A percentile compares a stretch with the other conserved stretches of the same genome.
These are phyloP conservation scores for Penicillium cinerascens DNA, from an alignment of 495 filamentous ascomycete species.

Conservation along the genomic window DNA sequence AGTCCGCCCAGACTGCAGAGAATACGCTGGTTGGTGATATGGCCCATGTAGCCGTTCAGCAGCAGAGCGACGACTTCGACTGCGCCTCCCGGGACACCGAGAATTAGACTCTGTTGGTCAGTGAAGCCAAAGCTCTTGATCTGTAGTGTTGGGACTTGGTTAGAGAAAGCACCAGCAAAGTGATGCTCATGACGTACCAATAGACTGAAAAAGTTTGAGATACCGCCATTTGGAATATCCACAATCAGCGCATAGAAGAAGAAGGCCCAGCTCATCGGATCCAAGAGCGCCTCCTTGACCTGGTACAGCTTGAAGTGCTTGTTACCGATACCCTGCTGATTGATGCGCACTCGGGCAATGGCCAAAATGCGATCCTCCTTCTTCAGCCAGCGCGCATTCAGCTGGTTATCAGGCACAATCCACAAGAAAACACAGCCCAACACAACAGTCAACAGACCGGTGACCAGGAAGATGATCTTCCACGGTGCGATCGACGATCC, in stretches of 20 bases:
- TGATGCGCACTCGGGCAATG: slow-evolving; percentile 57
- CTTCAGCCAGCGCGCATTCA: slow-evolving; percentile 64
- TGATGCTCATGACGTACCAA: slow-evolving; percentile 25
- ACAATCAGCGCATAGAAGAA: slow-evolving; percentile 58
- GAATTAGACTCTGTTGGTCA: slow-evolving; percentile 57
- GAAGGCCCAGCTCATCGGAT: slow-evolving; percentile 65
- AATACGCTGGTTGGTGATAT: slow-evolving; percentile 54
- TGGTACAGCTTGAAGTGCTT: slow-evolving; percentile 66
- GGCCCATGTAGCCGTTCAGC: slow-evolving; percentile 56
- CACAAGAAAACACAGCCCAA: slow-evolving; percentile 59
- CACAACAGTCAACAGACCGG: slow-evolving; percentile 56
- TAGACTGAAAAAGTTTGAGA: slow-evolving; percentile 71
- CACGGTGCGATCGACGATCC: slow-evolving; percentile 56
- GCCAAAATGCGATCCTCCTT: slow-evolving; percentile 58
- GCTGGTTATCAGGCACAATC: slow-evolving; percentile 65
- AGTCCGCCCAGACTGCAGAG: slow-evolving; percentile 41
- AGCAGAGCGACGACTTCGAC: slow-evolving; percentile 63
- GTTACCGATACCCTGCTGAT: slow-evolving; percentile 67
- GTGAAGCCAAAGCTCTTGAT: slow-evolving; percentile 50
- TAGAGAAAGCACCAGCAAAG: slow-evolving; percentile 24
- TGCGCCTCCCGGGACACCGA: slow-evolving; percentile 63
- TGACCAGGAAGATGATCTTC: slow-evolving; percentile 68
- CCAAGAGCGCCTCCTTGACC: slow-evolving; percentile 53
- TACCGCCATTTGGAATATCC: slow-evolving; percentile 65
- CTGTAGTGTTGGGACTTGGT: slow-evolving; percentile 9